phyloP scores from a whole-genome alignment of 371 early-diverging fungal species.

The Conidiobolus incongruus region DNA sequence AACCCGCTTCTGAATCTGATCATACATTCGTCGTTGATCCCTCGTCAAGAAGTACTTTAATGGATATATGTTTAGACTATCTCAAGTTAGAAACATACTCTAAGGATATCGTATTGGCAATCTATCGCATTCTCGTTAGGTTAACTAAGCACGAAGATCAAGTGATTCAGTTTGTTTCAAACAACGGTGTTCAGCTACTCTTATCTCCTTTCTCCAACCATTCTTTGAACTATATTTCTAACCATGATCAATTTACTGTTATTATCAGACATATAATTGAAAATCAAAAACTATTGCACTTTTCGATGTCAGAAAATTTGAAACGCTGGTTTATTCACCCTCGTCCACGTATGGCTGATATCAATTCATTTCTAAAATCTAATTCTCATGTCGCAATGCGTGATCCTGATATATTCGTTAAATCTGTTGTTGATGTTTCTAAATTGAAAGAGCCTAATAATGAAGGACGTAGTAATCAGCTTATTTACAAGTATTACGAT shows the following conservation, averaged over 20 bases:
- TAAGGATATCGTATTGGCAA: slow-evolving; percentile 18
- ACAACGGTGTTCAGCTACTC: slow-evolving; percentile 32
- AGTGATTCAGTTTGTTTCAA: slow-evolving; percentile 39
- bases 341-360: slow-evolving; percentile 43
- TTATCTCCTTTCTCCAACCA: slow-evolving; percentile 20
- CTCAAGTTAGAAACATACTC: slow-evolving; percentile 13
- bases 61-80: slow-evolving; percentile 17
- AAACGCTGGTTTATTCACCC: slow-evolving; percentile 45
- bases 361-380: slow-evolving; percentile 40
- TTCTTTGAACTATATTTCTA: slow-evolving; percentile 34
- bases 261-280: slow-evolving; percentile 80
- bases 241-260: slow-evolving; percentile 46
- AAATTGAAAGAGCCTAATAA: slow-evolving; percentile 35
- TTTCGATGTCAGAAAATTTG: slow-evolving; percentile 55
- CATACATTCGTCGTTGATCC: slow-evolving; percentile 9
- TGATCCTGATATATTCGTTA: slow-evolving; percentile 37
- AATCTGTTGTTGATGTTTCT: slow-evolving; percentile 36
- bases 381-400: slow-evolving; percentile 52
- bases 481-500: slow-evolving; percentile 12
- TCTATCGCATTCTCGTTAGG: slow-evolving; percentile 52
- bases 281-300: slow-evolving; percentile 27
- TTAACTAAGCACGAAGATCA: slow-evolving; percentile 43
- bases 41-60: slow-evolving; percentile 13
- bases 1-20: slow-evolving; percentile 11
- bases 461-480: slow-evolving; percentile 21